Conservation (phyloP, 805 yeast species). For the Yamadazyma kitorensis region DNA sequence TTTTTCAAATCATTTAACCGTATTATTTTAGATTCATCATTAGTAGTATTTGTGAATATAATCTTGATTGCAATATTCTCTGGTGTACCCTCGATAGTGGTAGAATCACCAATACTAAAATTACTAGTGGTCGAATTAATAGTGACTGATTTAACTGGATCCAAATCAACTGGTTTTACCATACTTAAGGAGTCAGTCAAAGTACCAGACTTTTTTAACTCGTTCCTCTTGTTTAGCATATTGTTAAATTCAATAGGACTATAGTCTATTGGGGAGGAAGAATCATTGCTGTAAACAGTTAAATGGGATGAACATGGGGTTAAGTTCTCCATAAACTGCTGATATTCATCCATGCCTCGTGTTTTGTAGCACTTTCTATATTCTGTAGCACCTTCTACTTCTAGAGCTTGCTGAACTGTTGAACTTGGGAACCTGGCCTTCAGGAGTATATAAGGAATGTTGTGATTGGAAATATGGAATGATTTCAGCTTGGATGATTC, state of each 20-base stretch:
- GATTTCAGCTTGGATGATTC: neutral
- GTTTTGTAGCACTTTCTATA: neutral
- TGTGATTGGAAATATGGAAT: too few species aligned
- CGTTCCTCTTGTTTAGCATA: constrained; percentile 9
- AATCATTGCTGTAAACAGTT: constrained; percentile 6
- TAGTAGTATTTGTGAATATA: neutral
- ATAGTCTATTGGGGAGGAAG: constrained; percentile 5
- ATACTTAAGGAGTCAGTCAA: too few species aligned
- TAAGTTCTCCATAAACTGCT: constrained; percentile 5
- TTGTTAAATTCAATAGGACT: constrained; percentile 10
- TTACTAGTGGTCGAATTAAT: too few species aligned
- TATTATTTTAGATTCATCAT: neutral
- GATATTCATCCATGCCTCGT: constrained; percentile 4
- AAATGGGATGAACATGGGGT: constrained; percentile 11
- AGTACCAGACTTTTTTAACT: constrained; percentile 13
- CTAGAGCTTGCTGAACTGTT: neutral
- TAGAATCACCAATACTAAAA: neutral
- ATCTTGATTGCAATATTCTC: neutral
- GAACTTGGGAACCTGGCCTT: too few species aligned
- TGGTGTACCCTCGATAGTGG: neutral
- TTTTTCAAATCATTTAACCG: too few species aligned
- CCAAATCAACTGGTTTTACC: too few species aligned
- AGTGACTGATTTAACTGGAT: too few species aligned
- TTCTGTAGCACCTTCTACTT: neutral
- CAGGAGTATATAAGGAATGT: too few species aligned